Conservation (phyloP, 345 rosid species). For the Durio zibethinus region DNA sequence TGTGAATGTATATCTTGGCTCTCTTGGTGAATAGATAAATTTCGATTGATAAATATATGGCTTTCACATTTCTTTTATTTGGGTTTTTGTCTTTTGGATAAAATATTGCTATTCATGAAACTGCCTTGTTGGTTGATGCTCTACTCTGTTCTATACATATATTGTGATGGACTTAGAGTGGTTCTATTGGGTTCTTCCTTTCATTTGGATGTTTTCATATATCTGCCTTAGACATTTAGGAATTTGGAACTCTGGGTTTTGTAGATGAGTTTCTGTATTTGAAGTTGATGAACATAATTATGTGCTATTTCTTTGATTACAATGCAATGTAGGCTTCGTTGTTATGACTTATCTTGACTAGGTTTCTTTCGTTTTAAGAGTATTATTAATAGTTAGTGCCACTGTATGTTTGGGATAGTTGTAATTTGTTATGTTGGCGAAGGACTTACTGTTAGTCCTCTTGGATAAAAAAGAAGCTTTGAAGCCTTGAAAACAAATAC, state of each 20-base stretch:
- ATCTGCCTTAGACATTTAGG: not conserved
- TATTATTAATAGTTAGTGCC: not conserved
- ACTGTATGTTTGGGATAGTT: conserved; percentile 1
- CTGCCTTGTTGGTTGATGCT: too few species aligned
- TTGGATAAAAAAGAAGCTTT: not conserved
- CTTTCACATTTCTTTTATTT: not conserved
- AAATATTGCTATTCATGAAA: not conserved
- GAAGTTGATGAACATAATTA: not conserved
- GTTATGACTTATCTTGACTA: not conserved
- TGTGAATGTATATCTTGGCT: not conserved
- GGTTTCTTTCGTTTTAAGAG: not conserved
- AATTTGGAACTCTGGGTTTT: not conserved
- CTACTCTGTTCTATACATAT: too few species aligned
- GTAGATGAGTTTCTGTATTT: not conserved
- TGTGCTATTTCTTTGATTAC: not conserved
- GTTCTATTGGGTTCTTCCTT: too few species aligned
- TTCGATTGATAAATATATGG: not conserved
- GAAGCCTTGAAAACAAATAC: not conserved
- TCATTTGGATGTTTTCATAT: too few species aligned
- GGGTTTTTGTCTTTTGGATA: not conserved
- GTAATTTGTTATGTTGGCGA: not conserved
- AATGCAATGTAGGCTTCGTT: not conserved
- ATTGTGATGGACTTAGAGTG: not conserved
- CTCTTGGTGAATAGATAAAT: not conserved
- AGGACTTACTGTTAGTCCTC: not conserved